Base-by-base conservation (phyloP, 306 rosid genomes). In the Clitoria ternatea region DNA sequence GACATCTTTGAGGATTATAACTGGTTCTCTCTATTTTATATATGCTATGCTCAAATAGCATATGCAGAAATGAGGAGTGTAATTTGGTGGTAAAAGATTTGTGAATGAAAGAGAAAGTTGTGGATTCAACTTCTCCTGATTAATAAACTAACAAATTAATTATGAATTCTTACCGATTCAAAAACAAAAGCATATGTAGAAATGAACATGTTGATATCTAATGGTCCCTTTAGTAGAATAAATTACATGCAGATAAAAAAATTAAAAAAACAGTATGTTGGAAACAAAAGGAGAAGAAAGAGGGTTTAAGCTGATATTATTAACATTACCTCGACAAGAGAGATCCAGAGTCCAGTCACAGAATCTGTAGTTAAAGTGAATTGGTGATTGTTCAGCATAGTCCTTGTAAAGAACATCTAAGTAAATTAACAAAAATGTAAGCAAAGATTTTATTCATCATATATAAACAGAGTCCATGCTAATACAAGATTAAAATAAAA, bases 361-460 rank as follows among this genome's bases (percentile, higher is more conserved):
- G 64, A 17, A 57, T 57, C 26, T 32, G 64, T 57, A 57, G 43
- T 57, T 57, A 9, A 57, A 57, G 64, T 57, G 64, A 32, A 57
- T 57, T 17, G 64, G 64, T 57, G 64, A 24, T 32, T 57, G 64
- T 32, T 57, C 43, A 57, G 43, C 40, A 9, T 57, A 57, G 26
- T 32, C 64, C 26, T 57, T 32, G 42, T 57, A 43, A 15, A 57
- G 42, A 57, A 57, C 64, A 57, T 17, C 64, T 57, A 17, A 57
- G n/a, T n/a, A n/a, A 4, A 54, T 12, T 11, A 53, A 24, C 18
- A 5, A 24, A 22, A 50, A 23, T 11, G 15, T 24, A 52, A 52
- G 24, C 18, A 52, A 52, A 0, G 3, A 6, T 6, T 47, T 47
- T 2, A 17, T 5, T 8, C 32, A 54, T 29, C 3, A 56, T 2